Conservation (phyloP, 208 protist species). For the Wallacemonas sp. region DNA sequence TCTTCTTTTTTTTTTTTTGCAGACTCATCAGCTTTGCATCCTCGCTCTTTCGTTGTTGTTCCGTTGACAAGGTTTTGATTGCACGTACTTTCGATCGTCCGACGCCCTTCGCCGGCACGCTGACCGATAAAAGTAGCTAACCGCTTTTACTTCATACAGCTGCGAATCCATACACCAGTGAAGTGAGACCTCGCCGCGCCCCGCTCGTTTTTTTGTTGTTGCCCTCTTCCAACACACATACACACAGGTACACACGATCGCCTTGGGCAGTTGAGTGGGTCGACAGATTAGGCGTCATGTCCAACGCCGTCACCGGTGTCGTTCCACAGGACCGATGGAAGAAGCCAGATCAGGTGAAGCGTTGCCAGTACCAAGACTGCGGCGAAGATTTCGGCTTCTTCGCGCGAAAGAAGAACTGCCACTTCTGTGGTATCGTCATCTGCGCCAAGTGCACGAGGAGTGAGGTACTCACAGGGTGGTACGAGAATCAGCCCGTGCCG, state of each 20-base stretch:
- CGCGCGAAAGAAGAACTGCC: slow-evolving; percentile 46
- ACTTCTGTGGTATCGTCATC: slow-evolving; percentile 72
- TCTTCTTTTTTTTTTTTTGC: not conserved
- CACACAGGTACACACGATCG: slow-evolving; percentile 2
- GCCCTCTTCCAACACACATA: too few relatives aligned
- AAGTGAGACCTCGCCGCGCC: too few relatives aligned
- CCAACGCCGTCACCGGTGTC: slow-evolving; percentile 38
- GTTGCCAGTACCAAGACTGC: slow-evolving; percentile 74
- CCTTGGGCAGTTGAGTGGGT: not conserved
- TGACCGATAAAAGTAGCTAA: too few relatives aligned
- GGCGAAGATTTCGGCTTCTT: slow-evolving; percentile 56
- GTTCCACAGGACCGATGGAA: slow-evolving; percentile 56
- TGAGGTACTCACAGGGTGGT: slow-evolving; percentile 39
- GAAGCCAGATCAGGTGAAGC: slow-evolving; percentile 24
- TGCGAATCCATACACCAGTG: not conserved
- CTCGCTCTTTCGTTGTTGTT: not conserved
- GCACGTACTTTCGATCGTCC: too few relatives aligned
- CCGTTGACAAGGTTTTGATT: too few relatives aligned
- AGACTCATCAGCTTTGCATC: not conserved
- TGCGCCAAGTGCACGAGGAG: slow-evolving; percentile 39
- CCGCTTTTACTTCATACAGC: not conserved
- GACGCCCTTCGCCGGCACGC: too few relatives aligned
- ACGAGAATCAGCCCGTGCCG: slow-evolving; percentile 26
- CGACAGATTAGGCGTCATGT: too few relatives aligned
- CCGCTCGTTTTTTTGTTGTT: slow-evolving; percentile 5